phyloP scores from a whole-genome alignment of 345 rosid genomes.

The Citrus medica region DNA sequence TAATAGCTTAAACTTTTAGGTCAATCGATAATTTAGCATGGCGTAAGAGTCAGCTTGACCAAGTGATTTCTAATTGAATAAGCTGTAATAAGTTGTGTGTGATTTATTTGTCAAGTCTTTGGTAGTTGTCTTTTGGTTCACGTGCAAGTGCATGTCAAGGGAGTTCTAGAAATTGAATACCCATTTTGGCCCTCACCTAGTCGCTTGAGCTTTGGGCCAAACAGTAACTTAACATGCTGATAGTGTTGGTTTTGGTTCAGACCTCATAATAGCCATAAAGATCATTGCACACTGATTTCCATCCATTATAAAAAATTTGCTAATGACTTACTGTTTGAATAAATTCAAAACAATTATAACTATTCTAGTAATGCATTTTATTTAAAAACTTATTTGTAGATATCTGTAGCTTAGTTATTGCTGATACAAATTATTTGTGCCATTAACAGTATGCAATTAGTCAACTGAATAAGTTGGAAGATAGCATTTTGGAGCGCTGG shows the following conservation, averaged over 20 bases:
- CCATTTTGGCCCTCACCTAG: neutral
- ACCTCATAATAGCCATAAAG: neutral
- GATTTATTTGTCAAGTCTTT: neutral
- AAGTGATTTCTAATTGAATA: neutral
- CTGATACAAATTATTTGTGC: slow-evolving; percentile 20
- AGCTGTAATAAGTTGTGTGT: neutral
- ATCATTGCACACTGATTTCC: neutral
- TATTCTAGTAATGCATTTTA: neutral
- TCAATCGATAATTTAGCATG: no score
- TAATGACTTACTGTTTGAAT: neutral
- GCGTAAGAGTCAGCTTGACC: neutral
- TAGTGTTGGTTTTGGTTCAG: neutral
- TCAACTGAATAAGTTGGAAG: slow-evolving; percentile 91
- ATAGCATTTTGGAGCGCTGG: slow-evolving; percentile 90
- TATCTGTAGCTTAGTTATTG: neutral
- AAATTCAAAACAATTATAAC: neutral
- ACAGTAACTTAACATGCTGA: neutral
- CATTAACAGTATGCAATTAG: slow-evolving; percentile 81
- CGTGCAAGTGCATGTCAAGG: neutral
- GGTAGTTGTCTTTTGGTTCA: neutral
- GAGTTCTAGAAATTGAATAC: neutral
- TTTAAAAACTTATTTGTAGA: slow-evolving; percentile 7
- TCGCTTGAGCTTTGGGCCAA: neutral
- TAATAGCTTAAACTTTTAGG: neutral
- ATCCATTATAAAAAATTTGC: neutral